Percentiles rank a stretch among this genome's conserved stretches.
Conservation (phyloP, 2,329 filamentous ascomycete species). For the Calonectria pteridis region DNA sequence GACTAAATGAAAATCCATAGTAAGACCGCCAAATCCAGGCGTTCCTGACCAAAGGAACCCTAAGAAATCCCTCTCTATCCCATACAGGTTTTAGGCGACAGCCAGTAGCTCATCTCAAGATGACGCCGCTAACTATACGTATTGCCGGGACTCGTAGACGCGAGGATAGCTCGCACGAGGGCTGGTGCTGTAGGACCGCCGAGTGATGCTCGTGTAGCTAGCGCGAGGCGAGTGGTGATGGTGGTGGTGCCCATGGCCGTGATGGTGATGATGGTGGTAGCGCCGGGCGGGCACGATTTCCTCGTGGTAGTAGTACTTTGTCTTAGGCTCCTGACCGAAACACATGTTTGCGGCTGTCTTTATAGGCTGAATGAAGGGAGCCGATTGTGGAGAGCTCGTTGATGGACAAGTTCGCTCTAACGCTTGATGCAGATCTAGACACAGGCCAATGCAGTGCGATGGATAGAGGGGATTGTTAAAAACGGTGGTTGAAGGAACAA, state of each 20-base stretch:
- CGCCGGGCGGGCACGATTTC: conserved; percentile 63
- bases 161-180: conserved; percentile 58
- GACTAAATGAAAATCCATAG: not conserved
- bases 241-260: conserved; percentile 52
- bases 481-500: conserved; percentile 19
- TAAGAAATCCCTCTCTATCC: not conserved
- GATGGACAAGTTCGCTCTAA: not conserved
- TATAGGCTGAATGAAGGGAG: not conserved
- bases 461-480: not conserved
- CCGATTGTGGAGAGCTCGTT: not conserved
- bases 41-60: not conserved
- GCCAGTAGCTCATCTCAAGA: not conserved
- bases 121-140: conserved; percentile 18
- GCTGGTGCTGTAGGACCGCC: conserved; percentile 53
- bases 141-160: conserved; percentile 52
- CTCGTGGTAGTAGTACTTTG: conserved; percentile 68
- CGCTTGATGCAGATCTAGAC: conserved; percentile 3
- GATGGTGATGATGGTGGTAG: conserved; percentile 50
- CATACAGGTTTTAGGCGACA: not conserved
- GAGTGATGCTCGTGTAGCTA: conserved; percentile 58
- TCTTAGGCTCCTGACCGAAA: conserved; percentile 58
- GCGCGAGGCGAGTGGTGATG: conserved; percentile 52
- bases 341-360: conserved; percentile 58
- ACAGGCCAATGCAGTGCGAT: not conserved
- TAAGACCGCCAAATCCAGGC: not conserved